Evolutionary conservation across 106 monocot genomes (phyloP), one percentile per base, ranked within the genome.

Genomic region (Allium cepa): DNA sequence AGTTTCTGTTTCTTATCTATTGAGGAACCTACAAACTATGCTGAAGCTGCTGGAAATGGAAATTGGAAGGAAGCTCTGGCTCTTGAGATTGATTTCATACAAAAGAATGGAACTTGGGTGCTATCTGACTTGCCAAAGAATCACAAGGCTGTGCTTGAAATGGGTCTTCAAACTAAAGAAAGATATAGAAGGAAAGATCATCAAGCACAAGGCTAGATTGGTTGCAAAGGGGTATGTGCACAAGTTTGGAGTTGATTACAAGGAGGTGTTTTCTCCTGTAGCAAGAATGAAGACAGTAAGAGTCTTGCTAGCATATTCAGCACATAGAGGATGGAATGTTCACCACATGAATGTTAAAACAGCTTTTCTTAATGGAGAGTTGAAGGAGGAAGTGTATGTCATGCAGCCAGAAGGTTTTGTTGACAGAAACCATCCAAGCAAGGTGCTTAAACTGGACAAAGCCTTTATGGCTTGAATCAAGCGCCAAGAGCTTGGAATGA

Each of bases 21-120:
- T 9, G 75, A 60, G 17, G 59, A 68, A 8, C 60, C 53, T 8
- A 12, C n/a, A 14, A 22, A 8, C 4, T n/a, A 26, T 36, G 53
- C 52, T 10, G 53, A 65, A 22, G 73, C 73, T 56, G 10, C 28
- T 11, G 48, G 56, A 27, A 56, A 73, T 7, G 64, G 16, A 47
- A 7, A 11, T 2, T 65, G 64, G 73, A 64, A 52, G 16, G 8
- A 17, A 1, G 65, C 73, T 1, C 64, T 73, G 73, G 2, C 64
- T 14, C 53, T 65, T 9, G 73, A 73, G 46, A 55, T 73, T 0
- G 9, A 12, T 7, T 53, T 52, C 11, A 66, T 73, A 45, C 36
- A 16, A 7, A 27, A 56, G 7, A 73, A 73, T 56, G 8, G 48
- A 36, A 73, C 64, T 2, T 66, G 73, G 64, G 22, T 11, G 11